These are phyloP conservation scores for Alternaria gansuensis DNA, from an alignment of 2,329 filamentous ascomycete species.

Conservation along the genomic window DNA sequence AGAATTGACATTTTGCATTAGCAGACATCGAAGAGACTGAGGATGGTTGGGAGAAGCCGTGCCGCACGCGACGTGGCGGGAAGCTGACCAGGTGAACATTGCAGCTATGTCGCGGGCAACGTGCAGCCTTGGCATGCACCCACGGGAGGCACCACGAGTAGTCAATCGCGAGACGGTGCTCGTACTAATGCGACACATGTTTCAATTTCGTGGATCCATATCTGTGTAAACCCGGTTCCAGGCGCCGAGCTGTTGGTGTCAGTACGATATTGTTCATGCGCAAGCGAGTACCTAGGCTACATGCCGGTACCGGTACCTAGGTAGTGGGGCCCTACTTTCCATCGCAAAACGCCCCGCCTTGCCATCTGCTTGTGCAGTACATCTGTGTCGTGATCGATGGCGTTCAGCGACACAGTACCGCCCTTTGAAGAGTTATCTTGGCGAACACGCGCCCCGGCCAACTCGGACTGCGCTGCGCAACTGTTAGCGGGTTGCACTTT, in stretches of 20 bases:
- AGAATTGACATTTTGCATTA: background rate
- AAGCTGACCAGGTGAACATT: conserved; percentile 4
- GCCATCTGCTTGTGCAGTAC: background rate
- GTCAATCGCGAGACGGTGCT: background rate
- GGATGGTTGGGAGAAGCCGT: background rate
- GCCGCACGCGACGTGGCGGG: conserved; percentile 1
- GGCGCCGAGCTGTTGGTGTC: conserved; percentile 7
- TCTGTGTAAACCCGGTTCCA: background rate
- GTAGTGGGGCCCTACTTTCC: background rate
- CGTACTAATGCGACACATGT: background rate
- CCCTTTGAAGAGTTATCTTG: background rate
- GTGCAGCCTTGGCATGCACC: conserved; percentile 3
- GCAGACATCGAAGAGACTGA: background rate
- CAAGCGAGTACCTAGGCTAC: conserved; percentile 3
- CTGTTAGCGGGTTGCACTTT: background rate
- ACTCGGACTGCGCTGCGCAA: background rate
- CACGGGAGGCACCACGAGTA: background rate
- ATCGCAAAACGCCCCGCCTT: background rate
- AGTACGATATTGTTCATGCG: background rate
- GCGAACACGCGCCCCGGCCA: background rate
- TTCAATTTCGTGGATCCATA: background rate
- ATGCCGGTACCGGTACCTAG: too few species aligned
- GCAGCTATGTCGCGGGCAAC: conserved; percentile 1
- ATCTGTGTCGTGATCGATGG: background rate
- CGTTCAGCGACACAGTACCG: background rate